phyloP scores from a whole-genome alignment of 176 grass and related monocot genomes.

The Triticum aestivum region DNA sequence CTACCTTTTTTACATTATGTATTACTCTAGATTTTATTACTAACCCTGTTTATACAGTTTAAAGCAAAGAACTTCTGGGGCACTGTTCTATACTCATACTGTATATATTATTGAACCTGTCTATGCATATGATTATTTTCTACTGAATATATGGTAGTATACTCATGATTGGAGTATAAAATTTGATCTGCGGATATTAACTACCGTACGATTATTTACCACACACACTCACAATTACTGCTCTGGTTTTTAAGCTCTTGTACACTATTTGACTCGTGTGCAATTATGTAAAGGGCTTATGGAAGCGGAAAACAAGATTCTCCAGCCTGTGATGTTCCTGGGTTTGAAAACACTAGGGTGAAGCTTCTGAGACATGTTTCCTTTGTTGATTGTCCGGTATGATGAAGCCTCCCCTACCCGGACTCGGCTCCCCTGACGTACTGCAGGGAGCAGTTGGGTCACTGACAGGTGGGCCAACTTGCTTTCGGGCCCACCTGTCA shows the following conservation, averaged over 20 bases:
- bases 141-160: constrained; percentile 3
- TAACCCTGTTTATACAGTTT: background rate
- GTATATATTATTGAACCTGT: background rate
- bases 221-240: background rate
- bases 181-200: background rate
- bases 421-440: too few relatives aligned
- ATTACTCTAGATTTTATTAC: background rate
- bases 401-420: background rate
- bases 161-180: background rate
- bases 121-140: constrained; percentile 1
- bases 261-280: constrained; percentile 1
- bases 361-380: constrained; percentile 91
- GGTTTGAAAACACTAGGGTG: constrained; percentile 88
- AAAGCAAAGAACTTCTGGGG: background rate
- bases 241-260: background rate
- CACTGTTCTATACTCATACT: background rate
- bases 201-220: background rate
- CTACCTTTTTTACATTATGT: too few relatives aligned
- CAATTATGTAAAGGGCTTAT: constrained; percentile 59
- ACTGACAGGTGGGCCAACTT: too few relatives aligned
- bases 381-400: constrained; percentile 94
- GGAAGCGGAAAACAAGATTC: constrained; percentile 88
- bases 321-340: constrained; percentile 76
- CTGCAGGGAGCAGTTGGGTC: too few relatives aligned
- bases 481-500: too few relatives aligned